Base-by-base conservation (phyloP, 768 basidiomycete species). In the Rhodotorula diobovata region DNA sequence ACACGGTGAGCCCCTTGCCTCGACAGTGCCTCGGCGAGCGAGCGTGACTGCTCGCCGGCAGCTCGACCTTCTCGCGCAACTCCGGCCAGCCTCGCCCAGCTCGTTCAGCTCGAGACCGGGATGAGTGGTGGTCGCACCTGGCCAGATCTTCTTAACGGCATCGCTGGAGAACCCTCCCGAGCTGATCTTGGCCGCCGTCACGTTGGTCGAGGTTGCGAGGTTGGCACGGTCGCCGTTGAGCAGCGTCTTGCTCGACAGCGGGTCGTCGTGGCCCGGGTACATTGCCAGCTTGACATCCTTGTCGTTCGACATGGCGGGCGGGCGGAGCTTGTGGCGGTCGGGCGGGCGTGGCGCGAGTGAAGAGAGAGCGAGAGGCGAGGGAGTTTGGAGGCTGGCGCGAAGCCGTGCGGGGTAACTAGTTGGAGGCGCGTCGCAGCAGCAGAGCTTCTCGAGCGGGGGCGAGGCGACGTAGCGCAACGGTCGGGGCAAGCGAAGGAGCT, bases 121-220 rank as follows among this genome's bases (percentile, higher is more conserved):
- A 43, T 16, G 50, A 28, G 23, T 11, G 25, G 25, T 30, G 53
- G 5, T 57, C 68, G 28, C 21, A 72, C 76, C 68, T 15, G 73
- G 73, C 67, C 71, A 71, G 61, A 72, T 72, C 74, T 75, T 75
- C 71, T 75, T 75, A 46, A 67, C 59, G 1, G 48, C 71, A 58
- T 72, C 70, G 14, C 63, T 58, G n/a, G 51, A 45, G 30, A 55
- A 12, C 25, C 63, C 45, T 4, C 12, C 35, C 1, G 65, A 23
- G 41, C 41, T 43, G 7, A 30, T 51, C 23, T 34, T 45, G 9
- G 58, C 57, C 9, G 51, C 25, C 15, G 46, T 41, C 18, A 50
- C 67, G 62, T 53, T 67, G 34, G 34, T 34, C 23, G 39, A 37
- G 41, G 64, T 53, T 34, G 66, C 59, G 43, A 63, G 54, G 2